Conservation (phyloP, 2,329 filamentous ascomycete species). For the Apiospora pterosperma region DNA sequence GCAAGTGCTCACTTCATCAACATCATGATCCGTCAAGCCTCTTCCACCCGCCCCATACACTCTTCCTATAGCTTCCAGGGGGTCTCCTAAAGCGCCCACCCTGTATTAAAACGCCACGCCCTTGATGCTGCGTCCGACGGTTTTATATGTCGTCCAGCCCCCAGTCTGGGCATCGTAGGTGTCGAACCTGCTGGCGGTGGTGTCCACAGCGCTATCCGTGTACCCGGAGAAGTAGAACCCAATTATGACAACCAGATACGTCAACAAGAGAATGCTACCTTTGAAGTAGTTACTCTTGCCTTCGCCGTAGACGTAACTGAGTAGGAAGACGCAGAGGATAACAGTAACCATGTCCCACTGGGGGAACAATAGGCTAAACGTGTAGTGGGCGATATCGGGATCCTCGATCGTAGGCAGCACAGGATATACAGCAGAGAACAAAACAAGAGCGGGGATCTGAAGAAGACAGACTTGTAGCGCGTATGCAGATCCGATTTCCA, state of each 20-base stretch:
- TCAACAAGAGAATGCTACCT: constrained; percentile 88
- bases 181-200: constrained; percentile 51
- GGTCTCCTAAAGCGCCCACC: too few relatives aligned
- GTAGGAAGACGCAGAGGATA: constrained; percentile 90
- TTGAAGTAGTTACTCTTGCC: constrained; percentile 99
- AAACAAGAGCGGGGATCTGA: constrained; percentile 87
- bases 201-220: constrained; percentile 36
- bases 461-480: constrained; percentile 93
- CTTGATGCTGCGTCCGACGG: constrained; percentile 43
- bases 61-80: too few relatives aligned
- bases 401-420: constrained; percentile 31
- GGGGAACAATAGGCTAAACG: constrained; percentile 87
- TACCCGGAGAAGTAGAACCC: constrained; percentile 84
- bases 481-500: constrained; percentile 98
- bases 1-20: neutral
- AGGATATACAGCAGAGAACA: constrained; percentile 80
- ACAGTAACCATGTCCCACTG: constrained; percentile 99
- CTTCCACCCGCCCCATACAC: neutral
- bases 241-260: constrained; percentile 86
- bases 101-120: constrained; percentile 30
- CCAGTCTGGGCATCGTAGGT: constrained; percentile 45
- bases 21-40: too few relatives aligned
- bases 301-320: constrained; percentile 97
- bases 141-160: constrained; percentile 49
- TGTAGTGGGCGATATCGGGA: constrained; percentile 52